Evolutionary conservation across 192 early-diverging fungal species (phyloP), one percentile per base, ranked within the genome.

Genomic region (Rhizoclosmatium globosum): DNA sequence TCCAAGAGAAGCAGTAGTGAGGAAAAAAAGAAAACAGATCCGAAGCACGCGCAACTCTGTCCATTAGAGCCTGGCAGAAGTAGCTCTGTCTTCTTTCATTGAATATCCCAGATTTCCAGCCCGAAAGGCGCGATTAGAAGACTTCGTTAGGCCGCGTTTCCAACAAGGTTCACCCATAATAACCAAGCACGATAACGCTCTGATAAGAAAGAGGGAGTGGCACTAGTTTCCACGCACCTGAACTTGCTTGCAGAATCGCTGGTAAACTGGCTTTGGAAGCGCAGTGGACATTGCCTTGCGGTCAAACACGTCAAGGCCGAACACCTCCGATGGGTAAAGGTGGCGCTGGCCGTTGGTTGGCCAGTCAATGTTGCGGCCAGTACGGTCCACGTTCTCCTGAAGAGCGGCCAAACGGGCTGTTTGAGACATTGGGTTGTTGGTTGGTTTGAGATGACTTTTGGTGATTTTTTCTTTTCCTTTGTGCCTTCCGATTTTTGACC

Each of bases 211-310:
- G 31, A 31, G 31, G 31, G 31, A 31, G 31, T 31, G 31, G 31
- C 31, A 31, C 31, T 31, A 31, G 31, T 31, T 31, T 31, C 31
- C 6, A 53, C 83, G 1, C 68, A 89, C 89, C 86, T 90, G 87
- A 62, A 95, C 89, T 88, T 99, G 98, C 90, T 95, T 93, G 70
- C 94, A 82, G 89, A 98, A 99, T 56, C 91, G 92, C 68, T 92
- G 91, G 85, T 92, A 98, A 68, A 98, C 92, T 41, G 97, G 95
- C 90, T 99, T 99, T 81, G 98, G 98, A 47, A 99, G 89, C 47
- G 91, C 89, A 78, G 90, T 90, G 82, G 94, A 89, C 86, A 99
- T 93, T 76, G 92, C 89, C 90, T 95, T 95, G 61, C 95, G 88
- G 60, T 93, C 92, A 85, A 99, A 99, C 61, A 99, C 98, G 76